These are phyloP conservation scores for Blastobotrys robertii DNA, from an alignment of 805 yeast genomes.

Conservation along the genomic window DNA sequence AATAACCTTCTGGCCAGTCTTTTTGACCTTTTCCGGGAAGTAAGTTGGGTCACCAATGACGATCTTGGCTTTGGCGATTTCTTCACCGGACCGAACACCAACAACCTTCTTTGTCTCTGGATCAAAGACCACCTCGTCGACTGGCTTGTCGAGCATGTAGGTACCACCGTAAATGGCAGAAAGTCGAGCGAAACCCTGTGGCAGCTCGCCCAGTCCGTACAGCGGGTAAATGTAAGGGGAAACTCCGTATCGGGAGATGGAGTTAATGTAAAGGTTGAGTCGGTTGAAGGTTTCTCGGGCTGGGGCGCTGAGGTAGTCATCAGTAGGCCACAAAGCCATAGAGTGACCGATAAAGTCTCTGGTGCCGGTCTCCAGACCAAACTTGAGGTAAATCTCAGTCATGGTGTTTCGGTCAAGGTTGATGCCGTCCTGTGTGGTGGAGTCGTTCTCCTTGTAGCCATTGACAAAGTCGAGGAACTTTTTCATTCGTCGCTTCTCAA, in stretches of 20 bases:
- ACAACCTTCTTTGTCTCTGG: slow-evolving; percentile 55
- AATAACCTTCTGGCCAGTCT: slow-evolving; percentile 65
- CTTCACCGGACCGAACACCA: slow-evolving; percentile 89
- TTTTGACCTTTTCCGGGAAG: slow-evolving; percentile 73
- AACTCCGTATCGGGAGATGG: slow-evolving; percentile 91
- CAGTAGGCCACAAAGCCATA: slow-evolving; percentile 95
- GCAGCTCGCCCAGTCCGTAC: slow-evolving; percentile 94
- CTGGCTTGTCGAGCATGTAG: slow-evolving; percentile 93
- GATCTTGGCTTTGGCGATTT: slow-evolving; percentile 81
- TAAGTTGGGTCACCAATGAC: slow-evolving; percentile 98
- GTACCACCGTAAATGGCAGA: slow-evolving; percentile 98
- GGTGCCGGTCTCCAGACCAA: slow-evolving; percentile 86
- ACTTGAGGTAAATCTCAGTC: slow-evolving; percentile 83
- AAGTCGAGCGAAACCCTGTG: slow-evolving; percentile 97
- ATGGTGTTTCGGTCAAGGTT: slow-evolving; percentile 81
- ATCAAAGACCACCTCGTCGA: slow-evolving; percentile 75
- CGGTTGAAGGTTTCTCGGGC: slow-evolving; percentile 89
- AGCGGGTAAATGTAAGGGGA: slow-evolving; percentile 94
- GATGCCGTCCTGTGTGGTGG: slow-evolving; percentile 70
- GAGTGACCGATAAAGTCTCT: slow-evolving; percentile 97
- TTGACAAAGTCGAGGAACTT: slow-evolving; percentile 83
- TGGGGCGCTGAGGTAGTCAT: slow-evolving; percentile 77
- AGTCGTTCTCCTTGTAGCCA: slow-evolving; percentile 66
- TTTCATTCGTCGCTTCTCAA: slow-evolving; percentile 93
- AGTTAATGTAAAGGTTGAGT: slow-evolving; percentile 72